phyloP scores from a whole-genome alignment of 805 yeast species.

The Scheffersomyces ergatensis region DNA sequence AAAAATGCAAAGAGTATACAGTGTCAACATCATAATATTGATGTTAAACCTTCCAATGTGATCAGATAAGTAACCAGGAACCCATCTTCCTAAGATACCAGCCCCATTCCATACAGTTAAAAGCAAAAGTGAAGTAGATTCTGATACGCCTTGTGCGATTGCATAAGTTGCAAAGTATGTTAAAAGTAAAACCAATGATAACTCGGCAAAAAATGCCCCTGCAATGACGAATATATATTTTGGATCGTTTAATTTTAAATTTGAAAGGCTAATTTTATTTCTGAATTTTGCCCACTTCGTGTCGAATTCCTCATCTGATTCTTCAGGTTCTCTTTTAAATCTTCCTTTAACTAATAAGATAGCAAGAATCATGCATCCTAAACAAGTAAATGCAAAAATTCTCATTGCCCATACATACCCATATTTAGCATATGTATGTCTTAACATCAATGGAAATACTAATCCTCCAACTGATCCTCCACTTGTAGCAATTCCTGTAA shows the following conservation, averaged over 20 bases:
- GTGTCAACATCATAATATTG: conserved; percentile 27
- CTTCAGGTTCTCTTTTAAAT: conserved; percentile 8
- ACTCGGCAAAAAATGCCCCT: conserved; percentile 32
- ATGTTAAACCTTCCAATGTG: conserved; percentile 28
- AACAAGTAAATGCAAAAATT: conserved; percentile 35
- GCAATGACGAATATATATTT: conserved; percentile 22
- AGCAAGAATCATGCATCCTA: conserved; percentile 23
- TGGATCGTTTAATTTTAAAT: conserved; percentile 14
- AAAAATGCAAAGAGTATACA: conserved; percentile 22
- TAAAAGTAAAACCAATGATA: conserved; percentile 23
- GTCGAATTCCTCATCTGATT: background rate
- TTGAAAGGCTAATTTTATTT: conserved; percentile 3
- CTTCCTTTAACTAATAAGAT: conserved; percentile 26
- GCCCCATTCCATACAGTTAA: conserved; percentile 28
- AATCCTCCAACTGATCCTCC: conserved; percentile 73
- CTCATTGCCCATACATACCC: conserved; percentile 64
- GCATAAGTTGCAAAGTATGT: conserved; percentile 35
- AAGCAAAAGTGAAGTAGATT: conserved; percentile 25
- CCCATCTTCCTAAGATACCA: conserved; percentile 29
- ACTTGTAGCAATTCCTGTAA: conserved; percentile 60
- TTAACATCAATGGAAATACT: conserved; percentile 53
- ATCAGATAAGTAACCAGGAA: conserved; percentile 29
- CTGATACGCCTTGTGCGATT: conserved; percentile 26
- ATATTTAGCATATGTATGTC: conserved; percentile 39
- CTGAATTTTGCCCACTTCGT: conserved; percentile 4